Conservation (phyloP, 352 stramenopile genomes). For the Globisporangium apiculatum region DNA sequence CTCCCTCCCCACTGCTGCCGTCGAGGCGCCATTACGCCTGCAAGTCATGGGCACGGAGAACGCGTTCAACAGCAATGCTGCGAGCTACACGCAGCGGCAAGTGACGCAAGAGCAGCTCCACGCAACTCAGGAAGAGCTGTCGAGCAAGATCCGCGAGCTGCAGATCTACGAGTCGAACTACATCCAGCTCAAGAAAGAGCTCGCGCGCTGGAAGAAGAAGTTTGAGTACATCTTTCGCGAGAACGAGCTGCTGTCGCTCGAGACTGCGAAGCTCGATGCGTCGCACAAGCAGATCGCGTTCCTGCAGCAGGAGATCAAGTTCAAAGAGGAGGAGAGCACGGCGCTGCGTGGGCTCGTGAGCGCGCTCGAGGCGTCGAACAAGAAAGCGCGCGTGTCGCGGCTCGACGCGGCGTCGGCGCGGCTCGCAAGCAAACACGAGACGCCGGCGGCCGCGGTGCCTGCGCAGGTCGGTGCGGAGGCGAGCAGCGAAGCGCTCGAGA, state of each 20-base stretch:
- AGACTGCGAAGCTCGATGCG: constrained; percentile 79
- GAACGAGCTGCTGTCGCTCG: constrained; percentile 78
- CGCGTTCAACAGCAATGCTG: constrained; percentile 53
- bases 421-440: constrained; percentile 16
- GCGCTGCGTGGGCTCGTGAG: constrained; percentile 67
- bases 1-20: no score
- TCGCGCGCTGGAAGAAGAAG: constrained; percentile 81
- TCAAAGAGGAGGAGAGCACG: constrained; percentile 75
- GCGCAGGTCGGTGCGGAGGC: constrained; percentile 5
- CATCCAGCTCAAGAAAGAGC: constrained; percentile 68
- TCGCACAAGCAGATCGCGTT: constrained; percentile 81
- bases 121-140: constrained; percentile 71
- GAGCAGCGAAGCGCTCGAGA: constrained; percentile 27
- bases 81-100: constrained; percentile 56
- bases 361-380: constrained; percentile 70
- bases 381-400: constrained; percentile 67
- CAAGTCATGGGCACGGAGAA: constrained; percentile 9
- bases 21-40: no score
- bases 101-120: constrained; percentile 56
- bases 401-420: constrained; percentile 36
- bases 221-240: constrained; percentile 85
- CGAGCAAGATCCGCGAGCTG: constrained; percentile 72
- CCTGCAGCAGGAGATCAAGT: constrained; percentile 80
- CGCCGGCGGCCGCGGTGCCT: constrained; percentile 17
- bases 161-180: constrained; percentile 81